These are phyloP conservation scores for Pichia phayaonensis DNA, from an alignment of 805 yeast genomes.

Conservation along the genomic window DNA sequence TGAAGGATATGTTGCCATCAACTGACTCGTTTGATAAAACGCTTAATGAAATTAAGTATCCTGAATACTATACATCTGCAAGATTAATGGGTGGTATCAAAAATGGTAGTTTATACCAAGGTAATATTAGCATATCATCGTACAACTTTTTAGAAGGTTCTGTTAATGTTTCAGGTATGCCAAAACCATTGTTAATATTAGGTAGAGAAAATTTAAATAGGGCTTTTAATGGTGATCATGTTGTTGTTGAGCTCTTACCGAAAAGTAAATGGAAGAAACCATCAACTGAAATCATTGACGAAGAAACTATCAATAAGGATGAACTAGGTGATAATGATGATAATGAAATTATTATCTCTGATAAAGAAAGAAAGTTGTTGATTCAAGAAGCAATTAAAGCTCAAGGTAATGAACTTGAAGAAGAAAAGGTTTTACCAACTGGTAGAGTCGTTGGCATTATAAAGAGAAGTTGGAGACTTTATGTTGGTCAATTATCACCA, in stretches of 20 bases:
- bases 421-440: constrained; percentile 70
- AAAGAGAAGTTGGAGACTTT: constrained; percentile 91
- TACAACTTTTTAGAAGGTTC: constrained; percentile 88
- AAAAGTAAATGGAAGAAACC: constrained; percentile 84
- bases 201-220: constrained; percentile 86
- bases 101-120: constrained; percentile 83
- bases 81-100: constrained; percentile 86
- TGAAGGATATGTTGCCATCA: constrained; percentile 71
- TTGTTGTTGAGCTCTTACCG: constrained; percentile 84
- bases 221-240: constrained; percentile 87
- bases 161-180: constrained; percentile 60
- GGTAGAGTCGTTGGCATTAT: constrained; percentile 84
- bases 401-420: constrained; percentile 36
- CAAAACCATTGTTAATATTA: constrained; percentile 71
- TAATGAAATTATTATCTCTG: constrained; percentile 43
- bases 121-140: constrained; percentile 69
- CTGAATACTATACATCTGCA: constrained; percentile 72
- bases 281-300: constrained; percentile 71
- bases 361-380: constrained; percentile 61
- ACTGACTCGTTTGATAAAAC: constrained; percentile 32
- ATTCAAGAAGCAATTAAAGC: constrained; percentile 71
- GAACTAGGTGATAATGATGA: constrained; percentile 52
- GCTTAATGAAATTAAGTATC: constrained; percentile 49
- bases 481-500: constrained; percentile 89
- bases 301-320: constrained; percentile 51